These are phyloP conservation scores for Medakamo hakoo DNA, from an alignment of 139 green algal genomes.

Conservation along the genomic window DNA sequence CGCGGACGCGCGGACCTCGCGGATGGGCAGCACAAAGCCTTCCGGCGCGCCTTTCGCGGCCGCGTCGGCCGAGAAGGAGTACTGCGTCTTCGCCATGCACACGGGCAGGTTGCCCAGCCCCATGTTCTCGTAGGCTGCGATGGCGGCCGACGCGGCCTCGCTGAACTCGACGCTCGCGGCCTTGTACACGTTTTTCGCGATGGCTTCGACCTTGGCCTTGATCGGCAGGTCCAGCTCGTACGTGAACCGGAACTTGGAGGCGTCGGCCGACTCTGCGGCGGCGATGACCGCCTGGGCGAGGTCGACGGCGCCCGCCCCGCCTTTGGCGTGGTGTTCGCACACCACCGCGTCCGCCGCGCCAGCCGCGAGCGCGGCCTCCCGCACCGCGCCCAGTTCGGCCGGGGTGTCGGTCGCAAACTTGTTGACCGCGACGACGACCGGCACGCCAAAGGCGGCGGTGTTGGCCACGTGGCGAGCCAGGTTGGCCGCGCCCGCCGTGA, in stretches of 20 bases:
- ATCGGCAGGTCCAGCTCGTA: slow-evolving; percentile 16
- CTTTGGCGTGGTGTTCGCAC: slow-evolving; percentile 72
- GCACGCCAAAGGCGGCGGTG: slow-evolving; percentile 64
- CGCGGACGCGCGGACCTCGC: slow-evolving; percentile 63
- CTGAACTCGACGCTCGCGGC: slow-evolving; percentile 67
- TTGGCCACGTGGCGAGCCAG: slow-evolving; percentile 77
- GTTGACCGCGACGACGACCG: slow-evolving; percentile 88
- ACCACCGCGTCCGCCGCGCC: slow-evolving; percentile 72
- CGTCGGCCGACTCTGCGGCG: slow-evolving; percentile 35
- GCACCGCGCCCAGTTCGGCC: slow-evolving; percentile 55
- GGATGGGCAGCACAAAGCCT: slow-evolving; percentile 82
- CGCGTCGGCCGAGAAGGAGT: slow-evolving; percentile 18
- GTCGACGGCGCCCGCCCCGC: slow-evolving; percentile 68
- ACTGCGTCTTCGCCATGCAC: slow-evolving; percentile 98
- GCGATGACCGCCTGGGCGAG: slow-evolving; percentile 68
- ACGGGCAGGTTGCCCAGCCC: slow-evolving; percentile 85
- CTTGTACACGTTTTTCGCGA: slow-evolving; percentile 78
- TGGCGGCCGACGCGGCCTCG: slow-evolving; percentile 47
- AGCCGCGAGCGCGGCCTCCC: slow-evolving; percentile 25
- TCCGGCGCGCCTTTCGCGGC: slow-evolving; percentile 44
- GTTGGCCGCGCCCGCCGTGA: slow-evolving; percentile 64
- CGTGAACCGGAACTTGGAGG: slow-evolving; percentile 70
- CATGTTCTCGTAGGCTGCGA: slow-evolving; percentile 60
- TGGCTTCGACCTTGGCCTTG: slow-evolving; percentile 79
- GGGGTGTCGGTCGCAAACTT: slow-evolving; percentile 74